Conservation (phyloP, 2,329 filamentous ascomycete genomes). For the Aspergillus sergii region DNA sequence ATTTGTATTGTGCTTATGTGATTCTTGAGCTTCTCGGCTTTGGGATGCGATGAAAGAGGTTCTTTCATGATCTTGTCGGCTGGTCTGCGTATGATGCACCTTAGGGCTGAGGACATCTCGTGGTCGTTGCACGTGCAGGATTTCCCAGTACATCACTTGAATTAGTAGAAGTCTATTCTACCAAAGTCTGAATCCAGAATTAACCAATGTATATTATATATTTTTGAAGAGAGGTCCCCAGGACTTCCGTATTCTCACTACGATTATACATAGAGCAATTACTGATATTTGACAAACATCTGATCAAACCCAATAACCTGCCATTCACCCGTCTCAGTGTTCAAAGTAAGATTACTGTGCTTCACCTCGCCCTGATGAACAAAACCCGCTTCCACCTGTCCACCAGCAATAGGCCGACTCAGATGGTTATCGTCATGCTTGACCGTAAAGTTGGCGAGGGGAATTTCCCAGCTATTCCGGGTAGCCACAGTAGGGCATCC, state of each 20-base stretch:
- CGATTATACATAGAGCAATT: background rate
- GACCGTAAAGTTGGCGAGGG: slow-evolving; percentile 71
- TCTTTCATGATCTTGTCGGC: background rate
- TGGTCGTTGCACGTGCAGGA: background rate
- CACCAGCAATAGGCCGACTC: slow-evolving; percentile 51
- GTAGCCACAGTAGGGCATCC: slow-evolving; percentile 29
- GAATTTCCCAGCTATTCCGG: slow-evolving; percentile 66
- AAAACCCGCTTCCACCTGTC: slow-evolving; percentile 48
- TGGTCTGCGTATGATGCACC: too few species aligned
- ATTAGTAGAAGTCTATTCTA: background rate
- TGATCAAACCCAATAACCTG: slow-evolving; percentile 13
- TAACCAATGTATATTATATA: background rate
- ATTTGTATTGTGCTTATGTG: too few species aligned
- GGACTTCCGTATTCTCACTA: background rate
- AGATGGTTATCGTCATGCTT: slow-evolving; percentile 63
- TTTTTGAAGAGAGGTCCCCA: background rate
- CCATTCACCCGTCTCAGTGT: slow-evolving; percentile 36
- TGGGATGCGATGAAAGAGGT: too few species aligned
- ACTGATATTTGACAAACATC: slow-evolving; percentile 12
- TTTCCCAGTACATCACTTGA: too few species aligned
- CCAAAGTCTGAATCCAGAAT: background rate
- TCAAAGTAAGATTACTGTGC: slow-evolving; percentile 37
- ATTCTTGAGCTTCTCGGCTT: too few species aligned
- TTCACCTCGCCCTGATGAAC: slow-evolving; percentile 35
- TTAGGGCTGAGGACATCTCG: background rate